A percentile compares a stretch with the other conserved stretches of the same genome.
Conservation (phyloP, 768 basidiomycete genomes). For the Austroboletus eburneus region DNA sequence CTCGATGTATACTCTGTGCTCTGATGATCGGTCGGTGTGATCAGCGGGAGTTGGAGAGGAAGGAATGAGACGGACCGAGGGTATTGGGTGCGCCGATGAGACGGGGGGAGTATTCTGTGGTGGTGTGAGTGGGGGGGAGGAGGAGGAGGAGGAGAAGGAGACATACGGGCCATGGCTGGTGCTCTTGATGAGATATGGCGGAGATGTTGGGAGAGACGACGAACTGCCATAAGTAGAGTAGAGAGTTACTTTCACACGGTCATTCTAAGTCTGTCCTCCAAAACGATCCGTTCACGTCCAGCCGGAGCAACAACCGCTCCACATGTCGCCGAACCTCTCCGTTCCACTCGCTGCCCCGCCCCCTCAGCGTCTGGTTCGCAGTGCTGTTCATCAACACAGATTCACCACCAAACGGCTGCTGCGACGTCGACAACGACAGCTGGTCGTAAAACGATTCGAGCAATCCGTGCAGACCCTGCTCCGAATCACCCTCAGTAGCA, state of each 20-base stretch:
- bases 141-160: neutral
- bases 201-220: conserved; percentile 61
- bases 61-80: conserved; percentile 63
- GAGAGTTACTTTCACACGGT: neutral
- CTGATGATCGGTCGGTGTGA: conserved; percentile 43
- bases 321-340: conserved; percentile 74
- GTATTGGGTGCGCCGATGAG: conserved; percentile 89
- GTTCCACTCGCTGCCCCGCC: conserved; percentile 52
- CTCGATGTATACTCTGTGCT: conserved; percentile 94
- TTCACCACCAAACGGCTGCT: conserved; percentile 71
- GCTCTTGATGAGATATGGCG: conserved; percentile 48
- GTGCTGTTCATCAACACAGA: conserved; percentile 59
- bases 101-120: conserved; percentile 65
- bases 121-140: neutral
- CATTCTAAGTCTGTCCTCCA: neutral
- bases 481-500: conserved; percentile 27
- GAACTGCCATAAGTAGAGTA: neutral
- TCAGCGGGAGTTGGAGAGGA: conserved; percentile 14
- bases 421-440: conserved; percentile 70
- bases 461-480: conserved; percentile 62
- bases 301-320: conserved; percentile 72
- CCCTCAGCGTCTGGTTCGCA: conserved; percentile 47
- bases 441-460: conserved; percentile 80
- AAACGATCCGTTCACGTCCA: conserved; percentile 68
- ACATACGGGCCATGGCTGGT: conserved; percentile 39